A percentile compares a stretch with the other conserved stretches of the same genome.
Conservation (phyloP, 2,329 filamentous ascomycete genomes). For the Verticillium longisporum region DNA sequence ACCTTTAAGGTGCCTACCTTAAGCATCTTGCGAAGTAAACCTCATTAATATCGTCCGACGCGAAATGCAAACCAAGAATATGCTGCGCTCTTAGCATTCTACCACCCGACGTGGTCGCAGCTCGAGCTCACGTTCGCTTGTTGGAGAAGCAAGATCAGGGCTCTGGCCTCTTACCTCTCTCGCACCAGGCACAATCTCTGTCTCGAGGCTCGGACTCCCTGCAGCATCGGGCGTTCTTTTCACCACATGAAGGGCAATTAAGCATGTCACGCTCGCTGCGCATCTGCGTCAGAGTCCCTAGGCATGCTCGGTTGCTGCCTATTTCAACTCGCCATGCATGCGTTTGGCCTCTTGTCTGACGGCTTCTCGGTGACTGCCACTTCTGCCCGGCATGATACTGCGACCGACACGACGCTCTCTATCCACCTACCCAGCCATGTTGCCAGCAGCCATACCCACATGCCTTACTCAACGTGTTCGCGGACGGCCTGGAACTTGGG, state of each 20-base stretch:
- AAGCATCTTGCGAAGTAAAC: too few relatives aligned
- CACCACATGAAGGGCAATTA: not conserved
- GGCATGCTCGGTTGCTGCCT: not conserved
- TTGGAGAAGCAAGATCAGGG: not conserved
- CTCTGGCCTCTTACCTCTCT: not conserved
- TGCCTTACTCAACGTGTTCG: not conserved
- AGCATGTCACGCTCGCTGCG: not conserved
- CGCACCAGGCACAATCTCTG: not conserved
- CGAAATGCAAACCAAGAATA: not conserved
- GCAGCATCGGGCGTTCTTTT: not conserved
- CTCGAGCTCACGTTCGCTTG: not conserved
- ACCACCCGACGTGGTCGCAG: not conserved
- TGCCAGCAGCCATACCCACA: not conserved
- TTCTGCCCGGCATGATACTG: not conserved
- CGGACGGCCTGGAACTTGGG: not conserved
- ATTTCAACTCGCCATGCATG: not conserved
- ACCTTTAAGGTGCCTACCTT: too few relatives aligned
- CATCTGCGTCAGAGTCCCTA: not conserved
- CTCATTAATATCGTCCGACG: not conserved
- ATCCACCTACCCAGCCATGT: not conserved
- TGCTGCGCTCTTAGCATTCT: too few relatives aligned
- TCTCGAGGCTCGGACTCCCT: not conserved
- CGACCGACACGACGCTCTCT: too few relatives aligned
- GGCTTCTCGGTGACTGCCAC: not conserved
- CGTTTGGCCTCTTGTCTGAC: not conserved